Evolutionary conservation across 108 stramenopile species (phyloP).

Genomic region (Cyclotella atomus): DNA sequence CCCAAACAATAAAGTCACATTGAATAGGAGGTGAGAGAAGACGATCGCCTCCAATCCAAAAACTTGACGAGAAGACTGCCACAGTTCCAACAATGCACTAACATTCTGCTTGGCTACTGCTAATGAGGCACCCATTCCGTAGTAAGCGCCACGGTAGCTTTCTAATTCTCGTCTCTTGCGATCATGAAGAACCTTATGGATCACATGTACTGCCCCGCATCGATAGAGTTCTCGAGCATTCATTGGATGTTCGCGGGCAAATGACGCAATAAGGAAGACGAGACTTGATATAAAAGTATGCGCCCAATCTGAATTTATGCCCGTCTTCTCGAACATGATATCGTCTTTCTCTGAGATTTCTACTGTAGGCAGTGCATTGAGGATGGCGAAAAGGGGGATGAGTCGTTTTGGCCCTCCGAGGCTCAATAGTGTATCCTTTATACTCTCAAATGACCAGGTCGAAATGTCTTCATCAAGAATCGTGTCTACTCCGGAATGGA

Average conservation of each 20-base stretch:
- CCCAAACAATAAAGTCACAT: slow-evolving; percentile 71
- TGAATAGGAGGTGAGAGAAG: slow-evolving; percentile 73
- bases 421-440: slow-evolving; percentile 64
- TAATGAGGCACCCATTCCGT: slow-evolving; percentile 36
- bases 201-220: slow-evolving; percentile 74
- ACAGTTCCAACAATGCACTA: slow-evolving; percentile 66
- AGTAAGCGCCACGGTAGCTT: slow-evolving; percentile 29
- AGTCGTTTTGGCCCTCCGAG: slow-evolving; percentile 77
- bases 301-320: slow-evolving; percentile 14
- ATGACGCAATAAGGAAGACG: slow-evolving; percentile 59
- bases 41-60: slow-evolving; percentile 69
- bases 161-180: slow-evolving; percentile 29
- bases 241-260: slow-evolving; percentile 69
- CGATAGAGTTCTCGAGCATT: slow-evolving; percentile 75
- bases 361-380: slow-evolving; percentile 28
- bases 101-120: slow-evolving; percentile 47
- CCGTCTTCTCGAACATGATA: neutral
- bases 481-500: slow-evolving; percentile 64
- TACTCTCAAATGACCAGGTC: slow-evolving; percentile 56
- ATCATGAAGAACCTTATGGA: slow-evolving; percentile 62
- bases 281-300: slow-evolving; percentile 48
- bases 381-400: slow-evolving; percentile 54
- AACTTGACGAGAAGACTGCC: slow-evolving; percentile 58
- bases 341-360: too few species aligned
- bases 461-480: slow-evolving; percentile 37